Percentiles rank a stretch among this genome's conserved stretches.
These are phyloP conservation scores for Blumeria graminis DNA, from an alignment of 2,329 filamentous ascomycete genomes.

Conservation along the genomic window DNA sequence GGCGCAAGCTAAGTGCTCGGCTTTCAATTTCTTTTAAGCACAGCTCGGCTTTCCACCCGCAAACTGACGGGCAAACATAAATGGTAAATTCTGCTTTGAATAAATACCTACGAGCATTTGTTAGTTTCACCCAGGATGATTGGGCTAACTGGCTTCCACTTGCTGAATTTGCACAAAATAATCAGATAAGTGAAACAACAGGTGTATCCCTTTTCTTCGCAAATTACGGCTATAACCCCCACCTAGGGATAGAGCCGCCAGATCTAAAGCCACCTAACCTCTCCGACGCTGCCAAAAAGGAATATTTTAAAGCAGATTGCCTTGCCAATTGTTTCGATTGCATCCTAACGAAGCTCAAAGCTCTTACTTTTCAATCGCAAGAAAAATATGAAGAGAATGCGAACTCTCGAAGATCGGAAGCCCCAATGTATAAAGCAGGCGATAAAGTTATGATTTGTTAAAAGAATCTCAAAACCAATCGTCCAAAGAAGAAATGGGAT, in stretches of 20 bases:
- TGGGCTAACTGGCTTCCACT: constrained; percentile 5
- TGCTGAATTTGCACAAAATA: constrained; percentile 6
- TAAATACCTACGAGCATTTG: constrained; percentile 3
- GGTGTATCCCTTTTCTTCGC: constrained; percentile 5
- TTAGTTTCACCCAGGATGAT: constrained; percentile 5
- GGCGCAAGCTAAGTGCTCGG: constrained; percentile 1
- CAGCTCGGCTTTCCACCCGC: constrained; percentile 4
- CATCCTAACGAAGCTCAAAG: neutral
- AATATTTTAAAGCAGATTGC: neutral
- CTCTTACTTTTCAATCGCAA: neutral
- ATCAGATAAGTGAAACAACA: constrained; percentile 2
- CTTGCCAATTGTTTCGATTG: neutral
- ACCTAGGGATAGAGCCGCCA: neutral
- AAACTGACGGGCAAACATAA: constrained; percentile 7
- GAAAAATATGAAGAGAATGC: neutral
- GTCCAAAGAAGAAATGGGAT: constrained; percentile 1
- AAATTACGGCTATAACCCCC: constrained; percentile 3
- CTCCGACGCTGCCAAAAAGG: neutral
- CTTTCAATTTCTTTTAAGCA: neutral
- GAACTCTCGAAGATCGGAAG: neutral
- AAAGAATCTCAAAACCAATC: neutral
- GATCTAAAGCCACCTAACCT: neutral
- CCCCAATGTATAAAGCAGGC: neutral
- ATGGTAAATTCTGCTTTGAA: constrained; percentile 2
- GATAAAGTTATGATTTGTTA: neutral